Evolutionary conservation across 805 yeast species (phyloP).

Genomic region (Starmerella floris): DNA sequence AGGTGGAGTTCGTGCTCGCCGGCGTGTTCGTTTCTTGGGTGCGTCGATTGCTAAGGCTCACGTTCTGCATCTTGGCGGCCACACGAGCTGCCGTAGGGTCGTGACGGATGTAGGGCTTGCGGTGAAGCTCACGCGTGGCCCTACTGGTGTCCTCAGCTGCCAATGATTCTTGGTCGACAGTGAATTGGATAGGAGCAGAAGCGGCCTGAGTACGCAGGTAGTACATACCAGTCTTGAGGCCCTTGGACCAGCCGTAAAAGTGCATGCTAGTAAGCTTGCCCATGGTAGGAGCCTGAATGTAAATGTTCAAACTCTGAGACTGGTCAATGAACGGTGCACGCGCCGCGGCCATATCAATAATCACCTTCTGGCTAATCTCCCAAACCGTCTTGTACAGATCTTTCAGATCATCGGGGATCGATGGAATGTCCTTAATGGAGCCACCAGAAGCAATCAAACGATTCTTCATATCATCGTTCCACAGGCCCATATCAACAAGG

Average conservation of each 20-base stretch:
- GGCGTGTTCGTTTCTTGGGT: background rate
- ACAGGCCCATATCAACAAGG: conserved; percentile 64
- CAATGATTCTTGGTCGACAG: conserved; percentile 43
- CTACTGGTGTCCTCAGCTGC: conserved; percentile 10
- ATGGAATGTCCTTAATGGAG: conserved; percentile 63
- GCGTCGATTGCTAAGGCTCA: conserved; percentile 1
- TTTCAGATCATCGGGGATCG: conserved; percentile 63
- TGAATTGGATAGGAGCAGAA: conserved; percentile 88
- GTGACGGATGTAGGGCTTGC: conserved; percentile 22
- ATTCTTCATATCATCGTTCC: conserved; percentile 71
- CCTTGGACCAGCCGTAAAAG: conserved; percentile 97
- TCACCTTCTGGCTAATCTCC: conserved; percentile 80
- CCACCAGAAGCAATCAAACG: conserved; percentile 67
- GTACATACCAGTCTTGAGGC: conserved; percentile 97
- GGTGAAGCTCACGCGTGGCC: conserved; percentile 16
- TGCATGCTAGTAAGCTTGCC: conserved; percentile 96
- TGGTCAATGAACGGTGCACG: conserved; percentile 66
- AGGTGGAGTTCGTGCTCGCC: conserved; percentile 4
- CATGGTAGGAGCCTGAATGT: conserved; percentile 82
- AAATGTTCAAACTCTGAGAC: conserved; percentile 84
- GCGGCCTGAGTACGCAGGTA: conserved; percentile 97
- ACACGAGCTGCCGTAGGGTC: conserved; percentile 5
- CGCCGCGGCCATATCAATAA: conserved; percentile 78
- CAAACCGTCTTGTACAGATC: conserved; percentile 85
- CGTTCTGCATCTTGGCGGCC: conserved; percentile 8